A percentile compares a stretch with the other conserved stretches of the same genome.
Evolutionary conservation across 495 filamentous ascomycete genomes (phyloP).

Genomic region (Neurospora hispaniola): DNA sequence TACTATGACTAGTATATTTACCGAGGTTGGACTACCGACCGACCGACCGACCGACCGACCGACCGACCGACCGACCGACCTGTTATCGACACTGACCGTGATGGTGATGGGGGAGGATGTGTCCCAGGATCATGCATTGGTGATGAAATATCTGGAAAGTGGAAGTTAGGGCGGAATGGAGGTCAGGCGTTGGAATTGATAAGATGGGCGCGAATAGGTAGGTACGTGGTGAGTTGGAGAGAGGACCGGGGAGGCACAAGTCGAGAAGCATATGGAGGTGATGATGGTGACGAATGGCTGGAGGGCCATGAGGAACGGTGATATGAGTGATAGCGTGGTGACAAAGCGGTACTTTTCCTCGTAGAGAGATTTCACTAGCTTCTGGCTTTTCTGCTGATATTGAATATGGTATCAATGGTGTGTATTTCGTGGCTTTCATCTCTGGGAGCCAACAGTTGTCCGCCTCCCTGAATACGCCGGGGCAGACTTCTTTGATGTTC

Average conservation of each 20-base stretch:
- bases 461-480: not conserved
- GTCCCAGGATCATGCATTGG: not conserved
- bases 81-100: not conserved
- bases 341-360: not conserved
- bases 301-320: not conserved
- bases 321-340: not conserved
- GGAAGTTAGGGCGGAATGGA: not conserved
- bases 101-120: not conserved
- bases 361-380: not conserved
- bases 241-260: not conserved
- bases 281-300: not conserved
- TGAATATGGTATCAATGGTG: not conserved
- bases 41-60: not conserved
- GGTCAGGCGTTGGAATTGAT: not conserved
- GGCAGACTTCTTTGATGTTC: not conserved
- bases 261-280: not conserved
- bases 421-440: not conserved
- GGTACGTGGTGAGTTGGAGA: not conserved
- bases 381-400: not conserved
- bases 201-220: not conserved
- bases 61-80: not conserved
- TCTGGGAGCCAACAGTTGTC: not conserved
- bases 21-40: too few relatives aligned
- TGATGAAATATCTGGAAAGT: not conserved
- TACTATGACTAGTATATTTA: too few relatives aligned